Evolutionary conservation across 495 filamentous ascomycete genomes (phyloP), one percentile per base, ranked within the genome.

Genomic region (Beverwykella pulmonaria): DNA sequence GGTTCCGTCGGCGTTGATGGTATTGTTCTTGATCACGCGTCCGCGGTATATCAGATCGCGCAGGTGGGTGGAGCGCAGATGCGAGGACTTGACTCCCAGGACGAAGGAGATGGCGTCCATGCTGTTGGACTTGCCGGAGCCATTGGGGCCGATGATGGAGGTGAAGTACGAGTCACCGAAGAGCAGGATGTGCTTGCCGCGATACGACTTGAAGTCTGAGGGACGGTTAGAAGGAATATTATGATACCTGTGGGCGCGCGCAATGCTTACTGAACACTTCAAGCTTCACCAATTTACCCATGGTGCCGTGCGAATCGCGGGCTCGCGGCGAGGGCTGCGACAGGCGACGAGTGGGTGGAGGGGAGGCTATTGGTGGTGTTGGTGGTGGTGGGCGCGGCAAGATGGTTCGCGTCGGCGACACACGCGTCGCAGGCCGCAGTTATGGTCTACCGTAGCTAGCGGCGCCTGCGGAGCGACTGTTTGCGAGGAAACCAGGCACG

Each of bases 71-170:
- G 95, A 98, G 75, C 94, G 92, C 26, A 99, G 82, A 76, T 97
- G 92, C 12, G 93, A 96, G 0, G 94, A 98, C 74, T 98, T 98
- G 75, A 99, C 98, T 66, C 94, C 94, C 64, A 99, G 83, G 52
- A 98, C 95, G 79, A 99, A 99, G 52, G 94, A 99, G 67, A 99
- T 99, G 68, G 94, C 94, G 77, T 99, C 94, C 94, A 99, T 99
- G 62, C 92, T 96, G 27, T 99, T 99, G n/a, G 95, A 98, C 79
- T 99, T 99, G 30, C 94, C 94, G 52, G 95, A 98, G 79, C 94
- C 94, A 90, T 99, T 99, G 71, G 94, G 94, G 19, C 94, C 94
- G 73, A 99, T 97, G 74, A 99, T 97, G 27, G 94, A 99, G 47
- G 94, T 99, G 76, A 99, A 99, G 75, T 97, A 98, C 4, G 92